A percentile compares a stretch with the other conserved stretches of the same genome.
phyloP scores from a whole-genome alignment of 2,329 filamentous ascomycete species.

The Fusarium phyllophilum region DNA sequence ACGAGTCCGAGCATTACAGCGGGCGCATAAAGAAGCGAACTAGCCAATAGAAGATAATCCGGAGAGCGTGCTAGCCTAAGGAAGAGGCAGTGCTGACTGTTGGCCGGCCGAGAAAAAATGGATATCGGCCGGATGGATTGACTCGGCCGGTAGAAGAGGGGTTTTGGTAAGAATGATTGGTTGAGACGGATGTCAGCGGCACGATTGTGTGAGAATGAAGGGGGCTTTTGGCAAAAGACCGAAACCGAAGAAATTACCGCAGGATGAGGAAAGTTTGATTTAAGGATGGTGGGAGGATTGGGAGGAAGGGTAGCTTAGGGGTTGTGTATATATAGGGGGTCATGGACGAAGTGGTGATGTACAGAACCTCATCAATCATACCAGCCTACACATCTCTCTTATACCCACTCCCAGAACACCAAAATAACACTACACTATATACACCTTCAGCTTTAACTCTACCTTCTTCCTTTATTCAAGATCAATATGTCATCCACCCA shows the following conservation, averaged over 20 bases:
- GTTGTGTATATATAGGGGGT: conserved; percentile 16
- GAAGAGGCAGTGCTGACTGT: background rate
- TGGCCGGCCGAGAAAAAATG: background rate
- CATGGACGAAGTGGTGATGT: too few species aligned
- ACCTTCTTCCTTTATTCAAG: rapidly evolving
- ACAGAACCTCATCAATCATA: background rate
- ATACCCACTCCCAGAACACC: rapidly evolving
- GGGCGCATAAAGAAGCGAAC: background rate
- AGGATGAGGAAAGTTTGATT: rapidly evolving
- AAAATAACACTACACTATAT: too few species aligned
- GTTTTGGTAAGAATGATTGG: background rate
- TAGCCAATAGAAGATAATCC: background rate
- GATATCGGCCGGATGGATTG: background rate
- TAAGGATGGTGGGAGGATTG: rapidly evolving
- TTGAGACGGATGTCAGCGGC: background rate
- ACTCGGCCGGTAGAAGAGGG: conserved; percentile 5
- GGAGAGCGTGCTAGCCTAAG: too few species aligned
- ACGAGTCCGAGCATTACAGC: background rate
- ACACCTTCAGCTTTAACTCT: rapidly evolving
- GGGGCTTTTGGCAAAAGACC: conserved; percentile 4
- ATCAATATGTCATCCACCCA: conserved; percentile 21
- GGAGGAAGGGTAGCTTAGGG: background rate
- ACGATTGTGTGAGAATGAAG: background rate
- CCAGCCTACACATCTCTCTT: rapidly evolving
- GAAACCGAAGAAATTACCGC: background rate